Evolutionary conservation across 331 rosid species (phyloP).

Genomic region (Rosa hybrid): DNA sequence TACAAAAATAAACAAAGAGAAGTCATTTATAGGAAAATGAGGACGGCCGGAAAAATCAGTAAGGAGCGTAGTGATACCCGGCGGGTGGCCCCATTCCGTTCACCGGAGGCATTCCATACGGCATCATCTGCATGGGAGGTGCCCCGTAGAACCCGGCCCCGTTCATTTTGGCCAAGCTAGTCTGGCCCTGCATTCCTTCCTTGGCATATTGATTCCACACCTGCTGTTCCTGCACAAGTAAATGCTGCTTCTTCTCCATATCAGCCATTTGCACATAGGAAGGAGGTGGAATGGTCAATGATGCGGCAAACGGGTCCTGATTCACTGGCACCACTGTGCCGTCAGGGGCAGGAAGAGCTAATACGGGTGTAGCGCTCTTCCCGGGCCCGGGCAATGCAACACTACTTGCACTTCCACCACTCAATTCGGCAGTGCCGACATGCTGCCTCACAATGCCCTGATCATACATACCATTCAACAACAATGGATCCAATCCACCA

Average conservation of each 20-base stretch:
- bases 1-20: constrained; percentile 20
- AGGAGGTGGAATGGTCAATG: constrained; percentile 76
- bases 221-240: constrained; percentile 79
- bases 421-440: constrained; percentile 61
- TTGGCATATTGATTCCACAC: constrained; percentile 83
- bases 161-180: constrained; percentile 60
- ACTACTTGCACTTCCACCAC: constrained; percentile 93
- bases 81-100: constrained; percentile 64
- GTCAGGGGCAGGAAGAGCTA: constrained; percentile 97
- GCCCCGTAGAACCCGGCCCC: constrained; percentile 58
- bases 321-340: constrained; percentile 69
- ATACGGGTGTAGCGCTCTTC: constrained; percentile 59
- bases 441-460: constrained; percentile 90
- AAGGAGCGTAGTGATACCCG: constrained; percentile 73
- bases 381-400: constrained; percentile 77
- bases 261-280: constrained; percentile 97
- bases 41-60: constrained; percentile 42
- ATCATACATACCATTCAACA: constrained; percentile 93
- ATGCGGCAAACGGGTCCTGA: constrained; percentile 90
- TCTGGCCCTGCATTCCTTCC: constrained; percentile 93
- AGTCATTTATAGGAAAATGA: constrained; percentile 44
- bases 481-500: constrained; percentile 86
- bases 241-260: constrained; percentile 89
- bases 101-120: constrained; percentile 84
- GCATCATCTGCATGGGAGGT: constrained; percentile 50